Base-by-base conservation (phyloP, 1,139 yeast genomes). In the Pichiaceae sp. region DNA sequence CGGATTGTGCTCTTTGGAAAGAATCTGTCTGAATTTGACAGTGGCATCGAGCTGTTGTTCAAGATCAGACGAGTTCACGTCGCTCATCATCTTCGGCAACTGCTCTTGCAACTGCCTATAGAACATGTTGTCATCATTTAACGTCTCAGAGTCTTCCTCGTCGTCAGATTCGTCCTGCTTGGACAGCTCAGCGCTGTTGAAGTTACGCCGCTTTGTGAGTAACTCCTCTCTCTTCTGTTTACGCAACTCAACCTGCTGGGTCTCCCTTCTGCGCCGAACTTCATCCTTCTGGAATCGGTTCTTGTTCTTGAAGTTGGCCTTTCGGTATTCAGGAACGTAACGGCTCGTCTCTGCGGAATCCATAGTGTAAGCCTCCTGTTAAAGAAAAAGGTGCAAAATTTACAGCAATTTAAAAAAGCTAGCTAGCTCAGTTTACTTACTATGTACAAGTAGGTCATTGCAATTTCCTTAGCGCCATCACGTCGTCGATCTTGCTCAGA, bases 171-270 rank as follows among this genome's bases (percentile, higher is more conserved):
- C 70, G 29, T 48, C 50, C 34, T 70, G 67, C 38, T 68, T 72
- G 28, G 66, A 67, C 52, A 70, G 70, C 38, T 67, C 45, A 33
- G 62, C 57, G 38, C 62, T 62, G 35, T 61, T 66, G 53, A 78
- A 75, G 60, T 84, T 86, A 66, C 98, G 79, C 67, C 97, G 80
- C 66, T 93, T 91, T 33, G 95, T 79, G 50, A 91, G 71, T 42
- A 84, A 85, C 59, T 91, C 98, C 57, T 91, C 98, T 57, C 98
- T 77, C 64, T 89, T 89, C 48, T 91, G 95, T 67, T 91, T 93
- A 65, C 98, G 76, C 56, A 91, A 73, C 60, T 89, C 98, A 45
- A 93, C 94, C 63, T 89, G 97, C 56, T 91, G 96, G 45, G 85
- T 94, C 61, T 91, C 98, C 62, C 98, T 82, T 62, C 98, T 82